phyloP scores from a whole-genome alignment of 768 basidiomycete genomes.

The Rossbeevera mucosa region DNA sequence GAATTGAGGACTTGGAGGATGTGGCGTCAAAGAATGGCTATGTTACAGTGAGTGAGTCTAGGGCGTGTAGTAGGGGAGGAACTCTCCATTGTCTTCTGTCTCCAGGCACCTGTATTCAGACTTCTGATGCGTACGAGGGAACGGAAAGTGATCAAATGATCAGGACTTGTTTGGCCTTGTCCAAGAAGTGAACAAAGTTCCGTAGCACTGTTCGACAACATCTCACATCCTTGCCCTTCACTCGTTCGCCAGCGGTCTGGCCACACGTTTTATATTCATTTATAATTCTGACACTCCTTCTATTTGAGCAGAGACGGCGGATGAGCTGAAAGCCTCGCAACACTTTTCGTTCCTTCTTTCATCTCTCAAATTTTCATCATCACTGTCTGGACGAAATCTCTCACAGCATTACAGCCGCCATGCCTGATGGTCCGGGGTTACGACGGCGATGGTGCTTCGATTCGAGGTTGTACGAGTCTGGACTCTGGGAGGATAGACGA shows the following conservation, averaged over 20 bases:
- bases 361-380: not conserved
- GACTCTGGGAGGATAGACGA: not conserved
- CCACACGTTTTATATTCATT: too few relatives aligned
- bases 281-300: too few relatives aligned
- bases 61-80: not conserved
- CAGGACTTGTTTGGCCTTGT: not conserved
- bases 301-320: too few relatives aligned
- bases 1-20: constrained; percentile 59
- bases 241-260: too few relatives aligned
- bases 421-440: not conserved
- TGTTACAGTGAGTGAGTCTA: constrained; percentile 35
- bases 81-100: too few relatives aligned
- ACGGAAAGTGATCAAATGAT: too few relatives aligned
- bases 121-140: not conserved
- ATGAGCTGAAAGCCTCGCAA: too few relatives aligned
- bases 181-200: not conserved
- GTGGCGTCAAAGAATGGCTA: constrained; percentile 59
- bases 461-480: not conserved
- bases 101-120: not conserved
- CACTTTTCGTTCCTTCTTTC: too few relatives aligned
- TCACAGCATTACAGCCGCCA: not conserved
- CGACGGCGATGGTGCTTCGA: not conserved
- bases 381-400: not conserved
- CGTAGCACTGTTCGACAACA: not conserved
- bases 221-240: too few relatives aligned